A percentile compares a stretch with the other conserved stretches of the same genome.
Conservation (phyloP, 306 rosid species). For the Astragalus membranaceus region DNA sequence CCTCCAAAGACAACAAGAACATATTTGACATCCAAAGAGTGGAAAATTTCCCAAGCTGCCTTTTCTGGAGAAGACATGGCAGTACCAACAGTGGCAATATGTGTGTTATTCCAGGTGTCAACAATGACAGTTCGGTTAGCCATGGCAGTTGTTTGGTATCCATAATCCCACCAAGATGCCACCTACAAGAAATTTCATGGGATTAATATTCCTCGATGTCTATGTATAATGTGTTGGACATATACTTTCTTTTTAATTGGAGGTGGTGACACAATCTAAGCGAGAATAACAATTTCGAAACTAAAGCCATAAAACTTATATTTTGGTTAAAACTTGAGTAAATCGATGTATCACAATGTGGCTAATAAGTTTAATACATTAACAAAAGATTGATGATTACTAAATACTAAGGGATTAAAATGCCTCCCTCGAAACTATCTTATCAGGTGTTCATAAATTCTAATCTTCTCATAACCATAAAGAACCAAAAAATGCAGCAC, state of each 20-base stretch:
- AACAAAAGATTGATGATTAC: background rate
- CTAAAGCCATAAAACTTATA: background rate
- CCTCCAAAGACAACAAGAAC: constrained; percentile 99
- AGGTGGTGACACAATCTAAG: background rate
- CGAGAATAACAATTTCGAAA: background rate
- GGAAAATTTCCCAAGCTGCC: constrained; percentile 98
- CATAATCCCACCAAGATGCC: constrained; percentile 99
- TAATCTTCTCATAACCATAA: background rate
- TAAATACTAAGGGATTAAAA: background rate
- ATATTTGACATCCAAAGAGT: constrained; percentile 94
- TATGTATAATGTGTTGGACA: background rate
- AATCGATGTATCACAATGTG: background rate
- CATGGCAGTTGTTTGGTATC: constrained; percentile 99
- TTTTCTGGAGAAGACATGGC: constrained; percentile 99
- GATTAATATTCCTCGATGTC: constrained; percentile 2
- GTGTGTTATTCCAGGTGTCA: constrained; percentile 99
- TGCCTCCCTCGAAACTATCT: background rate
- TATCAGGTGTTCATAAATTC: background rate
- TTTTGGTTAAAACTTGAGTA: background rate
- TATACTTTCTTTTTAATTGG: background rate
- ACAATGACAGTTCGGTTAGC: constrained; percentile 99
- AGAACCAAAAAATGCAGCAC: constrained; percentile 7
- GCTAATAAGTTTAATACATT: background rate
- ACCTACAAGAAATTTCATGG: constrained; percentile 49
- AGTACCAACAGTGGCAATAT: constrained; percentile 98